Evolutionary conservation across 2,329 filamentous ascomycete genomes (phyloP), one percentile per base, ranked within the genome.

Genomic region (Lizonia empirigonia): DNA sequence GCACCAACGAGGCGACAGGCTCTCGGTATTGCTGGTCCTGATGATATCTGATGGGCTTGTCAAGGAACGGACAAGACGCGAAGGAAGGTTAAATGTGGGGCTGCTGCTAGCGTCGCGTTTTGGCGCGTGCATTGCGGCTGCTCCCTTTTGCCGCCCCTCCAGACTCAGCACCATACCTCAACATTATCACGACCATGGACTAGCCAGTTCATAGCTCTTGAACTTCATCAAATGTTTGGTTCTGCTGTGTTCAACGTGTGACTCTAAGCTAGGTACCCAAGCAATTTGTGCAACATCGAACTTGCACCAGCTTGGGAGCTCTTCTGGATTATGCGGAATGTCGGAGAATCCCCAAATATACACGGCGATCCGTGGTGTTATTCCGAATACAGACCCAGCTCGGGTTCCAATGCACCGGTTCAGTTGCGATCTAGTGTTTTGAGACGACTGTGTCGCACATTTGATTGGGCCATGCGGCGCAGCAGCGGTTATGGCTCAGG

Each of bases 1-100:
- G 87, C 87, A 1, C 86, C 86, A 0, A 87, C 85, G 0, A 80
- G 87, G 38, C 78, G 88, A 54, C 78, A 90, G 60, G 85, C 83
- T 0, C 70, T 90, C 34, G 87, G 87, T 0, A 67, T 88, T n/a
- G 71, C 85, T 37, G 84, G 84, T 6, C 75, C 80, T 1, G 78
- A 79, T 8, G 84, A 87, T 69, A 51, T 78, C 18, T 80, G 75
- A 66, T 47, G n/a, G 36, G 23, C n/a, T 24, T 37, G 30, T 18
- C n/a, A 18, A 18, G 9, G 22, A 19, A 44, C 19, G 23, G 20
- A 39, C 40, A 39, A 41, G 49, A 42, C 32, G 38, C 37, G 42
- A 44, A 41, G 38, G 42, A 52, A 45, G 35, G 18, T 9, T 19
- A 22, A 37, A 40, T 42, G 42, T 29, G 49, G 38, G 38, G 44